Percentiles rank a stretch among this genome's conserved stretches.
These are phyloP conservation scores for Malus hybrid DNA, from an alignment of 331 rosid species.

Conservation along the genomic window DNA sequence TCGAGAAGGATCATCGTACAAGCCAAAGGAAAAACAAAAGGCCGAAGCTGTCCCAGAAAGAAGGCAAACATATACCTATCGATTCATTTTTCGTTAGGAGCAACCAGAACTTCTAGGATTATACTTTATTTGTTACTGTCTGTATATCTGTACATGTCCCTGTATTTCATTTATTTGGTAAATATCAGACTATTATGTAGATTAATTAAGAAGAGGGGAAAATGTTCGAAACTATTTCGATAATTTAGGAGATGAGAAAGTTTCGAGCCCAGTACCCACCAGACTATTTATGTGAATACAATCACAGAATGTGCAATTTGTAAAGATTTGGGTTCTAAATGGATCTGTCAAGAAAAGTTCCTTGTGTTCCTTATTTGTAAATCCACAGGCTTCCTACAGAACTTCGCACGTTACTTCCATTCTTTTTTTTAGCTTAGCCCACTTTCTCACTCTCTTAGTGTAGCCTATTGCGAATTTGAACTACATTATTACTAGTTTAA, in stretches of 20 bases:
- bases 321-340: slow-evolving; percentile 1
- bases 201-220: no score
- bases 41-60: slow-evolving; percentile 50
- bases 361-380: not conserved
- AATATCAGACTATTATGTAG: not conserved
- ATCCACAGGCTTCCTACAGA: no score
- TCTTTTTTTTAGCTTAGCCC: no score
- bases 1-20: slow-evolving; percentile 25
- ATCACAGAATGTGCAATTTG: not conserved
- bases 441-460: no score
- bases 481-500: no score
- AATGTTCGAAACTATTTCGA: no score
- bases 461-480: no score
- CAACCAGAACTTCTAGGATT: slow-evolving; percentile 24
- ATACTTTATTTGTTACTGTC: not conserved
- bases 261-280: no score
- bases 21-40: slow-evolving; percentile 48
- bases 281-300: not conserved
- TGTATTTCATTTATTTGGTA: not conserved
- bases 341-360: slow-evolving; percentile 5
- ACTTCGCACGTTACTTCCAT: no score
- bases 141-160: not conserved
- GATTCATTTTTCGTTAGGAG: slow-evolving; percentile 66
- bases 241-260: no score
- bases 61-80: slow-evolving; percentile 52